Evolutionary conservation across 495 filamentous ascomycete species (phyloP).

Genomic region (Sporormia fimetaria): DNA sequence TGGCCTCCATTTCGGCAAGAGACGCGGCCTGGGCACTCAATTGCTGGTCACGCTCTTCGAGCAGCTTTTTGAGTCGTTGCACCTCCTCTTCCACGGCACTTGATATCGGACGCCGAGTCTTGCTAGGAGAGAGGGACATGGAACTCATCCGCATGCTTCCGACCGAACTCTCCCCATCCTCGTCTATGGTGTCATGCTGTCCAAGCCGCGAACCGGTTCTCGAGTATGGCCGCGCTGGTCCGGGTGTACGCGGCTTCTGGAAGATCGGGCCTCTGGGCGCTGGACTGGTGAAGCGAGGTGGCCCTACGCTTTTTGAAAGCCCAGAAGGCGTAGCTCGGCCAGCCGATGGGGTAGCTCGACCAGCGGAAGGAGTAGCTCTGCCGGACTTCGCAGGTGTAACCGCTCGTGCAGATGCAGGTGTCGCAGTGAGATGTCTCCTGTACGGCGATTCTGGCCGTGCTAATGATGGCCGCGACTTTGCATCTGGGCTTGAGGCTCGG

Average conservation of each 20-base stretch:
- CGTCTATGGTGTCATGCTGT: constrained; percentile 28
- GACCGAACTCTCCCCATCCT: constrained; percentile 43
- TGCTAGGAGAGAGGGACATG: constrained; percentile 33
- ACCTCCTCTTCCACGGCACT: constrained; percentile 52
- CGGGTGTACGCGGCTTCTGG: constrained; percentile 21
- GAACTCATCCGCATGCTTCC: constrained; percentile 42
- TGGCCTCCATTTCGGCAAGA: constrained; percentile 75
- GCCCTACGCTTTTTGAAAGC: constrained; percentile 35
- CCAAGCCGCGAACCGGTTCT: constrained; percentile 32
- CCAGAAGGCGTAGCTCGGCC: constrained; percentile 2
- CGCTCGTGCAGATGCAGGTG: constrained; percentile 44
- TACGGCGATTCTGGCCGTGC: constrained; percentile 78
- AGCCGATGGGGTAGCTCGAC: no score
- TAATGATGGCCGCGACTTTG: constrained; percentile 67
- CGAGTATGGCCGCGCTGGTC: constrained; percentile 32
- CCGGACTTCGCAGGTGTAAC: constrained; percentile 46
- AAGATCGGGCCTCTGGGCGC: constrained; percentile 54
- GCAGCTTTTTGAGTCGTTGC: constrained; percentile 50
- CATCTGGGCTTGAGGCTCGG: constrained; percentile 59
- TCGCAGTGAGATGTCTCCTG: constrained; percentile 42
- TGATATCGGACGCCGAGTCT: constrained; percentile 41
- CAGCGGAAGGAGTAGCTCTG: no score
- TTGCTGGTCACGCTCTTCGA: constrained; percentile 76
- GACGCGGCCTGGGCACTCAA: constrained; percentile 74
- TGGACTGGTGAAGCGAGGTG: constrained; percentile 51